phyloP scores from a whole-genome alignment of 768 basidiomycete species.

The Lactarius deliciosus region DNA sequence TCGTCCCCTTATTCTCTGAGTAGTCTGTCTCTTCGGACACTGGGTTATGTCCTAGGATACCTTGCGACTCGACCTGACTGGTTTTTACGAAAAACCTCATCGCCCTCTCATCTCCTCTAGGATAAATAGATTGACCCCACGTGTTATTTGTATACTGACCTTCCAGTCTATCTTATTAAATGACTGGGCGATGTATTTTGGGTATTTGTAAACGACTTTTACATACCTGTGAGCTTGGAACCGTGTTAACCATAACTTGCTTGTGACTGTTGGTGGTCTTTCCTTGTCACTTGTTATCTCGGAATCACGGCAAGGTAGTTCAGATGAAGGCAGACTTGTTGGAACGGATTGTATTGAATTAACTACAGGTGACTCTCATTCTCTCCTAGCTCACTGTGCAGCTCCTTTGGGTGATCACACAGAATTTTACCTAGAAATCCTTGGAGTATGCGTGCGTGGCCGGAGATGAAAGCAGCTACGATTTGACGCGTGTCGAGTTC shows the following conservation, averaged over 20 bases:
- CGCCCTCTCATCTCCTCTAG: background rate
- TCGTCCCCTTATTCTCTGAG: background rate
- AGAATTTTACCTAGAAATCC: background rate
- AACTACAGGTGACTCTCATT: no score
- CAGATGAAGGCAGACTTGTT: no score
- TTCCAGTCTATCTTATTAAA: background rate
- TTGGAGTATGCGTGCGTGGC: constrained; percentile 19
- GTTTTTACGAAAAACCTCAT: background rate
- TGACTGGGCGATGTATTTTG: background rate
- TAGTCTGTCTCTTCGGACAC: background rate
- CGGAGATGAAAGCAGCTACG: constrained; percentile 25
- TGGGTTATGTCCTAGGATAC: background rate
- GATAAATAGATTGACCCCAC: background rate
- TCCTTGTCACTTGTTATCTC: no score
- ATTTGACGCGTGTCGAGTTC: constrained; percentile 17
- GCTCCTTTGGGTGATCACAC: no score
- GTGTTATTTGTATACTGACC: background rate
- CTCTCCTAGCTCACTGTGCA: no score
- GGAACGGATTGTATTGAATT: no score
- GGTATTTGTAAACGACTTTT: background rate
- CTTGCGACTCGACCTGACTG: background rate
- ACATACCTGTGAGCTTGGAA: background rate
- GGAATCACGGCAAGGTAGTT: no score
- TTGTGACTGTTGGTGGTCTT: background rate
- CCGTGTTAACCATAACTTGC: background rate